phyloP scores from a whole-genome alignment of 495 filamentous ascomycete genomes.

The Pyronema omphalodes region DNA sequence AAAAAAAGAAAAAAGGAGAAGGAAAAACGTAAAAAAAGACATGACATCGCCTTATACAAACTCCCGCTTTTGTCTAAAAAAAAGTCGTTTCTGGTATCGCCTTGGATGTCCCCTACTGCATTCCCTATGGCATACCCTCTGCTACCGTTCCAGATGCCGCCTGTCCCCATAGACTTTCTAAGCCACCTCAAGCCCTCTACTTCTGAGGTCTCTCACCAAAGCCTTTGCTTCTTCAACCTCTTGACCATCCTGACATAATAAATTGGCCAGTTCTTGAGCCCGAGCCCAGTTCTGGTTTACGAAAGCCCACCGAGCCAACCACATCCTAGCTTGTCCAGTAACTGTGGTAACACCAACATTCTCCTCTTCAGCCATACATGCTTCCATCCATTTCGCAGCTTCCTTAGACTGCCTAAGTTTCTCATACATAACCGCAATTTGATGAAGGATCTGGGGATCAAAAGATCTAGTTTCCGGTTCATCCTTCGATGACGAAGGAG shows the following conservation, averaged over 20 bases:
- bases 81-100: too few relatives aligned
- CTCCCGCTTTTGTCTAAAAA: too few relatives aligned
- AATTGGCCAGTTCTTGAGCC: constrained; percentile 65
- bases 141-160: too few relatives aligned
- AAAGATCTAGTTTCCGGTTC: constrained; percentile 35
- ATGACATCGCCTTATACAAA: too few relatives aligned
- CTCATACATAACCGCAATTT: constrained; percentile 83
- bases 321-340: constrained; percentile 81
- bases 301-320: constrained; percentile 75
- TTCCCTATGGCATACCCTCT: too few relatives aligned
- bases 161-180: too few relatives aligned
- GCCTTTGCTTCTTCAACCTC: constrained; percentile 98
- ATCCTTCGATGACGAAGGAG: constrained; percentile 8
- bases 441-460: constrained; percentile 75
- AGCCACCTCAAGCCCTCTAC: constrained; percentile 28
- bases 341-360: constrained; percentile 67
- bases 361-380: constrained; percentile 72
- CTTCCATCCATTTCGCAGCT: constrained; percentile 82
- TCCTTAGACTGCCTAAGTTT: constrained; percentile 53
- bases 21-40: too few relatives aligned
- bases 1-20: too few relatives aligned
- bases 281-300: constrained; percentile 49
- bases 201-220: constrained; percentile 71
- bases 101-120: too few relatives aligned
- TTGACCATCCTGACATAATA: constrained; percentile 87